These are phyloP conservation scores for Sonneratia alba DNA, from an alignment of 345 rosid genomes.

Conservation along the genomic window DNA sequence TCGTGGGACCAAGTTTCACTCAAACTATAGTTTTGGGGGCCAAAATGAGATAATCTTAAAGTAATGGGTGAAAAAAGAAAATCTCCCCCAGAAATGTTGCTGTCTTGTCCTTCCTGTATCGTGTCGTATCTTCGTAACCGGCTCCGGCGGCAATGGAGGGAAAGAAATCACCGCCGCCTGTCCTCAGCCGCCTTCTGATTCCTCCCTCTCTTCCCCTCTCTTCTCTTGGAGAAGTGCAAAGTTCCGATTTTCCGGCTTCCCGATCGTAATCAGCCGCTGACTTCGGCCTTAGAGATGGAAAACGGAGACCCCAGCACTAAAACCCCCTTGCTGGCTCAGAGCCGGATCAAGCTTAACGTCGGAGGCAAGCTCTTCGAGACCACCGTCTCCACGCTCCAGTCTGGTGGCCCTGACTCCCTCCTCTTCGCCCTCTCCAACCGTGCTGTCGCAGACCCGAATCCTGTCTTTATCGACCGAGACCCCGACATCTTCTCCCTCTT, in stretches of 20 bases:
- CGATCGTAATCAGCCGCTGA: not conserved
- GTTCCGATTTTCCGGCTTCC: not conserved
- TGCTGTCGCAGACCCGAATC: constrained; percentile 21
- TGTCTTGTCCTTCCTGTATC: not conserved
- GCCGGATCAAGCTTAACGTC: constrained; percentile 75
- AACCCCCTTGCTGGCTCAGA: not conserved
- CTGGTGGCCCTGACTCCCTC: constrained; percentile 75
- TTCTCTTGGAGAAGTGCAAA: not conserved
- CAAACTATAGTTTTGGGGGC: not conserved
- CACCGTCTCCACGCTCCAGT: constrained; percentile 58
- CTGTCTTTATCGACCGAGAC: constrained; percentile 87
- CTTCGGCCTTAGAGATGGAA: not conserved
- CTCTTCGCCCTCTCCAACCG: constrained; percentile 60
- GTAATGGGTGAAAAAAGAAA: not conserved
- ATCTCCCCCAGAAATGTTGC: no score
- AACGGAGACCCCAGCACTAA: not conserved
- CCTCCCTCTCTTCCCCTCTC: not conserved
- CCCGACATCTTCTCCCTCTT: constrained; percentile 82
- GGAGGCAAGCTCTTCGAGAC: constrained; percentile 85
- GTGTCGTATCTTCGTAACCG: not conserved
- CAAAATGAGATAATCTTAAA: not conserved
- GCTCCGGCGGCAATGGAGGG: not conserved
- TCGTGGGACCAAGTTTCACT: not conserved
- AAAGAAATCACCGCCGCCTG: not conserved
- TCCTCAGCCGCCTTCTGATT: not conserved